These are phyloP conservation scores for Leishmania braziliensis DNA, from an alignment of 208 protist genomes.

Conservation along the genomic window DNA sequence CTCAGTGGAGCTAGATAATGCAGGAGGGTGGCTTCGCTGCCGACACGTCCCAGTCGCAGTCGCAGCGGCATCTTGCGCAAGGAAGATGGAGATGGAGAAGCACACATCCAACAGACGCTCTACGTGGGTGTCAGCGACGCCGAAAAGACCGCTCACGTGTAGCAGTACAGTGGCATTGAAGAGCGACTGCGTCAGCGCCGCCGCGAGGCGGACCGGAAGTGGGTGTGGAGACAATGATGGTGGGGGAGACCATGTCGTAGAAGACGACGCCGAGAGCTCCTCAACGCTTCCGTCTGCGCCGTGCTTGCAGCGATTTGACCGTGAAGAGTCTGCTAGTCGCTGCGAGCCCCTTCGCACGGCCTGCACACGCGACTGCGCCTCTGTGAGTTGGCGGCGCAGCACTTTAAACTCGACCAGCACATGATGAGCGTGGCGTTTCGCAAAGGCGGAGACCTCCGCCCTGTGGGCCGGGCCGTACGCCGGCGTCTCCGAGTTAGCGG, in stretches of 20 bases:
- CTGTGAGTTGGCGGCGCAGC: conserved; percentile 7
- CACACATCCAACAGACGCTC: conserved; percentile 57
- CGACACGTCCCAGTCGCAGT: neutral
- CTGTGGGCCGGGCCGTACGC: neutral
- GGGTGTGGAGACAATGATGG: neutral
- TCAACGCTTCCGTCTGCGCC: neutral
- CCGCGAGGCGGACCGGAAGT: neutral
- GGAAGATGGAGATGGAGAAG: conserved; percentile 67
- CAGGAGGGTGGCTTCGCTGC: neutral
- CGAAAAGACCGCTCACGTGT: conserved; percentile 65
- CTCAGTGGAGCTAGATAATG: neutral
- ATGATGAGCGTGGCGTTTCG: conserved; percentile 78
- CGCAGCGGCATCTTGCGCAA: conserved; percentile 44
- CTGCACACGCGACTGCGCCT: neutral
- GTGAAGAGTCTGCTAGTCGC: neutral
- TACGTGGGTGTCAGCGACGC: conserved; percentile 63
- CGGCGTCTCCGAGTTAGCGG: neutral
- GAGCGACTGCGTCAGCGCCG: conserved; percentile 32
- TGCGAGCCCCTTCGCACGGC: neutral
- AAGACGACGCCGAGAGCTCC: neutral
- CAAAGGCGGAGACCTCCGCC: conserved; percentile 41
- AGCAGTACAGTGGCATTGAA: conserved; percentile 66
- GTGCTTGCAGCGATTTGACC: neutral
- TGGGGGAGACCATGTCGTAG: neutral
- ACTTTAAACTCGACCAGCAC: conserved; percentile 51